Evolutionary conservation across 1,139 yeast species (phyloP).

Genomic region (Debaryomycetaceae sp.): DNA sequence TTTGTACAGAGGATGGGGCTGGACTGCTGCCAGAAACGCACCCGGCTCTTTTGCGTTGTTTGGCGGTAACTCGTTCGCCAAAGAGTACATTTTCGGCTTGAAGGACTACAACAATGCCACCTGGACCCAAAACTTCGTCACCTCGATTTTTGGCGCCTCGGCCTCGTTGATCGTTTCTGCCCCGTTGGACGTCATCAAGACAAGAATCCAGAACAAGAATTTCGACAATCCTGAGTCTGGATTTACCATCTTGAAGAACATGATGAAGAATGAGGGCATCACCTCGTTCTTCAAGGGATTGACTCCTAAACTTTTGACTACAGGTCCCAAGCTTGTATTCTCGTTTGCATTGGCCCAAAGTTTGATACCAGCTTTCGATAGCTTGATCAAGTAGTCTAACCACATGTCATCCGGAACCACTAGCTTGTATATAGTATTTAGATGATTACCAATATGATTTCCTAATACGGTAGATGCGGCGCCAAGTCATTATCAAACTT

Average conservation of each 20-base stretch:
- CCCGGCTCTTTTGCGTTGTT: conserved; percentile 97
- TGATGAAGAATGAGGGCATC: conserved; percentile 85
- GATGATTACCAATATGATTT: background rate
- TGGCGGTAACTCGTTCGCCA: conserved; percentile 98
- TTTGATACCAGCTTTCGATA: conserved; percentile 92
- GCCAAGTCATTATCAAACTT: background rate
- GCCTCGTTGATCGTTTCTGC: conserved; percentile 96
- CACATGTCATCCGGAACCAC: background rate
- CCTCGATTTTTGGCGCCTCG: conserved; percentile 97
- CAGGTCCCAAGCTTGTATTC: conserved; percentile 97
- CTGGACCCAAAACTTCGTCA: conserved; percentile 90
- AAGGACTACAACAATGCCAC: conserved; percentile 86
- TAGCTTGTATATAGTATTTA: conserved; percentile 1
- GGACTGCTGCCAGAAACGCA: conserved; percentile 99
- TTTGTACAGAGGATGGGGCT: conserved; percentile 97
- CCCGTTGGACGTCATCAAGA: conserved; percentile 96
- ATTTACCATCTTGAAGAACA: conserved; percentile 84
- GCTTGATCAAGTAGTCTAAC: conserved; percentile 36
- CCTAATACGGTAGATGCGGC: conserved; percentile 4
- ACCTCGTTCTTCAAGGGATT: conserved; percentile 95
- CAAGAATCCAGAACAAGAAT: conserved; percentile 95
- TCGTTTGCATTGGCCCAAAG: conserved; percentile 96
- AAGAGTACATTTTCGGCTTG: conserved; percentile 87
- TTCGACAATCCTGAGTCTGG: conserved; percentile 97
- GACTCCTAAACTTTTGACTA: conserved; percentile 92